These are phyloP conservation scores for Gonium pectorale DNA, from an alignment of 139 green algal species.

Conservation along the genomic window DNA sequence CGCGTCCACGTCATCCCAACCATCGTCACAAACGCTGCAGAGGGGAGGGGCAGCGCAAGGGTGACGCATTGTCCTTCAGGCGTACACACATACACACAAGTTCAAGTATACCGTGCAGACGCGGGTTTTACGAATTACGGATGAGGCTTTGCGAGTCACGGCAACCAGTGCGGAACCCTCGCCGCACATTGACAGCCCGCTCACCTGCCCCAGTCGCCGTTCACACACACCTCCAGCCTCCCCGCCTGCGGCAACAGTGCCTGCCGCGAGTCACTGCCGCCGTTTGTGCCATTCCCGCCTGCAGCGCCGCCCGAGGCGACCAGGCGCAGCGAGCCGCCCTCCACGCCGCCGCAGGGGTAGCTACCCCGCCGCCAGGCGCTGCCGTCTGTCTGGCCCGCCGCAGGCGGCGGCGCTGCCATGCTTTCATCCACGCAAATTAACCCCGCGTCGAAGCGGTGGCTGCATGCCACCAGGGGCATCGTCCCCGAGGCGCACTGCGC, in stretches of 20 bases:
- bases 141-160: no score
- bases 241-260: neutral
- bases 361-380: neutral
- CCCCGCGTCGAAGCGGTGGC: neutral
- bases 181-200: no score
- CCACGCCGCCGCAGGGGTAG: neutral
- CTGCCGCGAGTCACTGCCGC: neutral
- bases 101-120: no score
- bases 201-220: conserved; percentile 30
- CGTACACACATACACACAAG: no score
- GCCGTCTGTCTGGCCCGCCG: neutral
- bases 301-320: neutral
- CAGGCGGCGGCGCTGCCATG: conserved; percentile 3
- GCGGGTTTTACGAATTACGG: no score
- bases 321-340: neutral
- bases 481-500: neutral
- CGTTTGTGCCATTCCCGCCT: no score
- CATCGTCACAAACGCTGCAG: conserved; percentile 33
- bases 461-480: neutral
- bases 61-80: no score
- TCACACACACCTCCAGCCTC: conserved; percentile 12
- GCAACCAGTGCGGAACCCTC: no score
- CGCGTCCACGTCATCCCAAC: conserved; percentile 22
- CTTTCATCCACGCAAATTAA: conserved; percentile 2
- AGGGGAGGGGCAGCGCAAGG: neutral